Percentiles rank a stretch among this genome's conserved stretches.
Conservation (phyloP, 257 asterid genomes). For the Capsicum rhomboideum region DNA sequence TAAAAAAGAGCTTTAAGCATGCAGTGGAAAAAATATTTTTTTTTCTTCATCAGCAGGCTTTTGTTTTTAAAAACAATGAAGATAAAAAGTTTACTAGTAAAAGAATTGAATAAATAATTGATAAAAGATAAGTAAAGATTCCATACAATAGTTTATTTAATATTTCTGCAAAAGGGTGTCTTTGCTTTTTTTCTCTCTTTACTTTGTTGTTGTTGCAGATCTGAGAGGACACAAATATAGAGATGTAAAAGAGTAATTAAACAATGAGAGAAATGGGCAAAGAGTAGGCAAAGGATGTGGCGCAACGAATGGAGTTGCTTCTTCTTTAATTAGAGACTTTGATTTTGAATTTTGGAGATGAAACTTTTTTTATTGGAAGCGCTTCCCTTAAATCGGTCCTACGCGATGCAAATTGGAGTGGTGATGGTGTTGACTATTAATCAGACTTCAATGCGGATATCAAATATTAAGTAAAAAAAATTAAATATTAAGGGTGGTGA, state of each 20-base stretch:
- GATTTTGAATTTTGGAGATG: too few relatives aligned
- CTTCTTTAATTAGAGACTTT: background rate
- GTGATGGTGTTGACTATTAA: too few relatives aligned
- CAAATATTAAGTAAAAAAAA: too few relatives aligned
- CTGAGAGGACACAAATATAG: background rate
- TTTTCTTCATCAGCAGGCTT: constrained; percentile 12
- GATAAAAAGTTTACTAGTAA: background rate
- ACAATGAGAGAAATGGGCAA: background rate
- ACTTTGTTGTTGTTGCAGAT: constrained; percentile 1
- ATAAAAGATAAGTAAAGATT: background rate
- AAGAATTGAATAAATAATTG: background rate
- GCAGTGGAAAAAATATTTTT: constrained; percentile 11
- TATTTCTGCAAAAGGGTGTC: background rate
- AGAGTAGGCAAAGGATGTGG: background rate
- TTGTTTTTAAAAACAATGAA: background rate
- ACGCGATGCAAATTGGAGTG: too few relatives aligned
- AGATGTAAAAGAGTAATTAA: background rate
- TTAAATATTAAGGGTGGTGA: background rate
- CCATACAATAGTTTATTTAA: background rate
- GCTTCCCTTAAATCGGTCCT: too few relatives aligned
- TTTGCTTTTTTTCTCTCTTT: background rate
- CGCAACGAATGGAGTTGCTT: background rate
- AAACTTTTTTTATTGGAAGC: too few relatives aligned
- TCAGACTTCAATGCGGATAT: too few relatives aligned
- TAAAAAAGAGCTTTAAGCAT: constrained; percentile 23